Percentiles rank a stretch among this genome's conserved stretches.
Evolutionary conservation across 768 basidiomycete genomes (phyloP).

Genomic region (Mycena belliarum): DNA sequence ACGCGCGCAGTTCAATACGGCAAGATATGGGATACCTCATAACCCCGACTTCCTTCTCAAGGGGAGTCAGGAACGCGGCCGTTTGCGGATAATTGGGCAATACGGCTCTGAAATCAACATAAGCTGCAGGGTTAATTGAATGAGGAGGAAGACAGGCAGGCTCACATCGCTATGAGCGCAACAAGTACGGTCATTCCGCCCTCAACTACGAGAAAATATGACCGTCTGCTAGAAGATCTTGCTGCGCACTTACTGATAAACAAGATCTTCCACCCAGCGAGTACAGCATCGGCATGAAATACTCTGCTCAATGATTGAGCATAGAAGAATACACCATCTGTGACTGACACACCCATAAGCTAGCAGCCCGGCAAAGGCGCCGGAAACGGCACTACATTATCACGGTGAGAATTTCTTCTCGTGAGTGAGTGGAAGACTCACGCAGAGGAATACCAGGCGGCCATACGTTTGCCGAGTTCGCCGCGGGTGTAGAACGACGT

Average conservation of each 20-base stretch:
- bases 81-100: not conserved
- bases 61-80: not conserved
- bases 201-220: not conserved
- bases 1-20: not conserved
- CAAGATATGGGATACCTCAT: not conserved
- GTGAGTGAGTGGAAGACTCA: not conserved
- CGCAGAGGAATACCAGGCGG: not conserved
- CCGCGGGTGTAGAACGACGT: not conserved
- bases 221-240: too few relatives aligned
- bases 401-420: too few relatives aligned
- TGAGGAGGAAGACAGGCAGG: not conserved
- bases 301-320: not conserved
- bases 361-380: not conserved
- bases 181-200: not conserved
- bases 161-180: not conserved
- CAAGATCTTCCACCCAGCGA: conserved; percentile 7
- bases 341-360: not conserved
- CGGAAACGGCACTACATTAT: not conserved
- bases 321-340: not conserved
- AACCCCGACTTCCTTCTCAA: not conserved
- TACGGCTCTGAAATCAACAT: not conserved
- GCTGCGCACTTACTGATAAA: not conserved
- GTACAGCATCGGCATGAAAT: not conserved
- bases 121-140: not conserved
- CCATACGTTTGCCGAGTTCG: conserved; percentile 1